phyloP scores from a whole-genome alignment of 495 filamentous ascomycete species.

The Podospora fimiseda region DNA sequence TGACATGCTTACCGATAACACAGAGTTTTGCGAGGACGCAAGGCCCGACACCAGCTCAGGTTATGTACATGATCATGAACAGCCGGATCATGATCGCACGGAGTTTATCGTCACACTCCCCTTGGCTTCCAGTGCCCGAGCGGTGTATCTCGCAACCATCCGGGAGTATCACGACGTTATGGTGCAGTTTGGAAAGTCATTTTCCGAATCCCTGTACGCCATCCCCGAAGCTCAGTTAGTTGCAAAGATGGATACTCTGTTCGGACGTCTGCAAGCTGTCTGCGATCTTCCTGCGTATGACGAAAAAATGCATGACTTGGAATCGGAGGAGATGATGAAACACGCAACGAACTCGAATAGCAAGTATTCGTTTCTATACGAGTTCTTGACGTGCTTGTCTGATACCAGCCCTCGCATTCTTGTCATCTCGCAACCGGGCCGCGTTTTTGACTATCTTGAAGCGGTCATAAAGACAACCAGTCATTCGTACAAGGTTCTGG shows the following conservation, averaged over 20 bases:
- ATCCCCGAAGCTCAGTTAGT: slow-evolving; percentile 23
- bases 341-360: slow-evolving; percentile 36
- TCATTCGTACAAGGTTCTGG: slow-evolving; percentile 18
- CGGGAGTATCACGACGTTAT: slow-evolving; percentile 30
- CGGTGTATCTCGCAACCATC: slow-evolving; percentile 35
- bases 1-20: background rate
- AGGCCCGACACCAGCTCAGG: too few species aligned
- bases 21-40: background rate
- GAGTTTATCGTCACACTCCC: slow-evolving; percentile 38
- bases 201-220: slow-evolving; percentile 11
- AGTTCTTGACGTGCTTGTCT: slow-evolving; percentile 30
- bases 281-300: slow-evolving; percentile 39
- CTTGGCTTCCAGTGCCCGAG: slow-evolving; percentile 30
- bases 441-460: slow-evolving; percentile 33
- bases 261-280: slow-evolving; percentile 32
- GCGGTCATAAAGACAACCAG: slow-evolving; percentile 26
- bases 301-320: slow-evolving; percentile 25
- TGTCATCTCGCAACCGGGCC: slow-evolving; percentile 34
- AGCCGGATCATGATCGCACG: slow-evolving; percentile 3
- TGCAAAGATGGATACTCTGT: slow-evolving; percentile 32
- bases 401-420: slow-evolving; percentile 31
- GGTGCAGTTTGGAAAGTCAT: slow-evolving; percentile 26
- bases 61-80: too few species aligned
- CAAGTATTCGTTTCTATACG: slow-evolving; percentile 42
- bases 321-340: slow-evolving; percentile 25